phyloP scores from a whole-genome alignment of 495 filamentous ascomycete genomes.

The Daldinia childiae region DNA sequence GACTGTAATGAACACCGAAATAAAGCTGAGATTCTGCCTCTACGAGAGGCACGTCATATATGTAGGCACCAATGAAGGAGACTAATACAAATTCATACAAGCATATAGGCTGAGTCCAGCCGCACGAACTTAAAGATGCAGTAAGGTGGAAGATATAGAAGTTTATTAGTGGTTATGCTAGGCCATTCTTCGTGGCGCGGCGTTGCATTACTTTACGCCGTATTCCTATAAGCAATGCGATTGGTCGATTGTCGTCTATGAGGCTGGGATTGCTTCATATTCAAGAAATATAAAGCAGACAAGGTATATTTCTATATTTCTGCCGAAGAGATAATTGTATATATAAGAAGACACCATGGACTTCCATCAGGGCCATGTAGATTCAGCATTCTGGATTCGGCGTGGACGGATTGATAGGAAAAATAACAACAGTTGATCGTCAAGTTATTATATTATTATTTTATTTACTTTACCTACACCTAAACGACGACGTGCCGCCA shows the following conservation, averaged over 20 bases:
- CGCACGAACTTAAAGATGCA: too few species aligned
- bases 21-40: background rate
- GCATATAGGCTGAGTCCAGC: too few species aligned
- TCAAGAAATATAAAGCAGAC: background rate
- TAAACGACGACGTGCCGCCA: background rate
- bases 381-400: background rate
- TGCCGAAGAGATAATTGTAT: background rate
- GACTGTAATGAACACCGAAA: background rate
- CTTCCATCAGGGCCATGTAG: background rate
- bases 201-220: conserved; percentile 23
- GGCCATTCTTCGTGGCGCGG: background rate
- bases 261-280: conserved; percentile 15
- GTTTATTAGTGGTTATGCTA: background rate
- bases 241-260: conserved; percentile 28
- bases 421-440: background rate
- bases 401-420: background rate
- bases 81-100: background rate
- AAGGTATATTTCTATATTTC: background rate
- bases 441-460: background rate
- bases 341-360: conserved; percentile 1
- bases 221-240: conserved; percentile 39
- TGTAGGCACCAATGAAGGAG: background rate
- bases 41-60: background rate
- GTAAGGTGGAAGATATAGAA: too few species aligned
- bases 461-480: too few species aligned